Base-by-base conservation (phyloP, 129 eudicot genomes). In the Oenanthe sinensis region DNA sequence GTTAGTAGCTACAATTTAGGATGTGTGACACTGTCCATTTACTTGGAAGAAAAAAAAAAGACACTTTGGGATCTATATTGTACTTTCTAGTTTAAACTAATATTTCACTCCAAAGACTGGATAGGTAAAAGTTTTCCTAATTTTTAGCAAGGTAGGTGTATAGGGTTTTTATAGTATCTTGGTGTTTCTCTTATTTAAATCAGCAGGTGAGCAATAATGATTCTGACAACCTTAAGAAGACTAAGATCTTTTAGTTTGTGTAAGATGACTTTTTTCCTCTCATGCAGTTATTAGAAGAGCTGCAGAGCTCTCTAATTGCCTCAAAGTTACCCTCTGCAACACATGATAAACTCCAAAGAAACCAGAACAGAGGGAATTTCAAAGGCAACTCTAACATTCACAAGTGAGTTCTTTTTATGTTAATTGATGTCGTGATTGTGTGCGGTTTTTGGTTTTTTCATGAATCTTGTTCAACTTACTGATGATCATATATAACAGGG, bases 321-420 rank as follows among this genome's bases (percentile, higher is more conserved):
- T n/a, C 33, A 2, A 60, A 60, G 68, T 20, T 8, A 24, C 33
- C 30, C 14, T 20, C 9, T 0, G 68, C 33, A 6, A 8, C 68
- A 62, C 69, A 62, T 5, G 65, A 55, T 22, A 24, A 4, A 24
- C 8, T 62, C 5, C 69, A 8, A 10, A 22, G 69, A 9, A 62
- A 62, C 69, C 36, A 24, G 37, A 62, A 62, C 79, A 85, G 80
- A 75, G 81, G 85, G 55, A 78, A 85, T 71, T 4, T 86, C 33
- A 81, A 85, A 88, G 91, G 97, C 89, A 85, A 9, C 26, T 71
- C 24, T 19, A 52, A 19, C 62, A 20, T 52, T 52, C 62, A 52
- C 62, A 15, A 19, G 24, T 20, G 24, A 19, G 24, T 52, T 52
- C 62, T 46, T 46, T 46, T 2, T 10, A 46, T 46, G 49, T 46